Evolutionary conservation across 2,329 filamentous ascomycete genomes (phyloP).

Genomic region (Epichloe festucae): DNA sequence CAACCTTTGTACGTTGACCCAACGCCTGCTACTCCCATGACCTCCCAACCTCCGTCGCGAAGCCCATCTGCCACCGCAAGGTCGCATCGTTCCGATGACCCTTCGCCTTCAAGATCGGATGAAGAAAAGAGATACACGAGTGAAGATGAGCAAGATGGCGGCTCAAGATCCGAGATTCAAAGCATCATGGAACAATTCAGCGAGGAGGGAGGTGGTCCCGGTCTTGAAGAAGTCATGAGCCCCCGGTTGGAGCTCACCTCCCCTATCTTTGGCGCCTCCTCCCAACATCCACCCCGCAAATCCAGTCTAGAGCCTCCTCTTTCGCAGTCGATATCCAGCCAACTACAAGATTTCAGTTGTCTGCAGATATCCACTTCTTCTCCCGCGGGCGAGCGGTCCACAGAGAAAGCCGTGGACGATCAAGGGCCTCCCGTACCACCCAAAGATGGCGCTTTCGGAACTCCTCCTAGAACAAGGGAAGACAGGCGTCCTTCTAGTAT

Average conservation of each 20-base stretch:
- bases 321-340: constrained; percentile 34
- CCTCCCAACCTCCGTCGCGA: constrained; percentile 45
- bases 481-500: constrained; percentile 20
- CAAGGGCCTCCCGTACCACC: constrained; percentile 44
- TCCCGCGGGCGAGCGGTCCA: constrained; percentile 23
- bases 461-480: constrained; percentile 23
- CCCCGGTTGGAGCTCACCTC: constrained; percentile 73
- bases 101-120: constrained; percentile 44
- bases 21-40: constrained; percentile 41
- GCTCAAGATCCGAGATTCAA: constrained; percentile 77
- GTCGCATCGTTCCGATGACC: constrained; percentile 29
- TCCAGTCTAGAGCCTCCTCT: constrained; percentile 72
- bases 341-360: constrained; percentile 34
- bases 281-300: constrained; percentile 65
- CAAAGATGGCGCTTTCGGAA: constrained; percentile 39
- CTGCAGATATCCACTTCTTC: constrained; percentile 28
- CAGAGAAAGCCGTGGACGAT: constrained; percentile 29
- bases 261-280: constrained; percentile 54
- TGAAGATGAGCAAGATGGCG: constrained; percentile 53
- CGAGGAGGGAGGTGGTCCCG: constrained; percentile 57
- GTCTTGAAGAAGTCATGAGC: constrained; percentile 80
- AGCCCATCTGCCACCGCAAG: constrained; percentile 42
- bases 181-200: constrained; percentile 96
- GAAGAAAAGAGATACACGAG: constrained; percentile 44
- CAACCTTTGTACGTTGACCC: constrained; percentile 41